A percentile compares a stretch with the other conserved stretches of the same genome.
Evolutionary conservation across 257 asterid species (phyloP).

Genomic region (Thymus mandschuricus): DNA sequence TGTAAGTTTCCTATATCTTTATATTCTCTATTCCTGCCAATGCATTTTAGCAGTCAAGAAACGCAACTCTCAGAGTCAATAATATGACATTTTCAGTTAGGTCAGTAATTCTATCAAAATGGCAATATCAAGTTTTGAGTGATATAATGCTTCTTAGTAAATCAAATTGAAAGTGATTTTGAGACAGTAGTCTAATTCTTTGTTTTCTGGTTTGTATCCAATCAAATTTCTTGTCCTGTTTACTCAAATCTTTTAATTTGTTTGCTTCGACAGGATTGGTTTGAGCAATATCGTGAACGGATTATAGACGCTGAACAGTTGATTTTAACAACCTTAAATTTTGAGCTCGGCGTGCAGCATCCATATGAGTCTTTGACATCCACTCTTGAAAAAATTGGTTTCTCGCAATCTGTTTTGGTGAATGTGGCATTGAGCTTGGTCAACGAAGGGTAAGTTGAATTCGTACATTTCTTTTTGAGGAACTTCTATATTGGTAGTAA

Average conservation of each 20-base stretch:
- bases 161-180: background rate
- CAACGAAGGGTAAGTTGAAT: conserved; percentile 89
- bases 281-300: conserved; percentile 91
- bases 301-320: conserved; percentile 85
- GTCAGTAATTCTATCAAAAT: background rate
- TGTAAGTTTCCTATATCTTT: conserved; percentile 54
- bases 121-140: background rate
- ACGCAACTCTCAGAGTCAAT: conserved; percentile 1
- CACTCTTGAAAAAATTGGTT: conserved; percentile 87
- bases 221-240: conserved; percentile 9
- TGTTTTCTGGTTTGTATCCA: background rate
- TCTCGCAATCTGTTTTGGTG: conserved; percentile 75
- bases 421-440: conserved; percentile 81
- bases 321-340: conserved; percentile 87
- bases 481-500: conserved; percentile 20
- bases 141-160: background rate
- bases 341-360: conserved; percentile 93
- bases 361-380: conserved; percentile 85
- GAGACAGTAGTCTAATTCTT: background rate
- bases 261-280: conserved; percentile 77
- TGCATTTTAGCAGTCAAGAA: conserved; percentile 18
- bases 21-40: conserved; percentile 14
- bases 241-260: conserved; percentile 24
- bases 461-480: conserved; percentile 16
- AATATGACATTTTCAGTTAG: conserved; percentile 3